Evolutionary conservation across 2,329 filamentous ascomycete species (phyloP), one percentile per base, ranked within the genome.

Genomic region (Rutstroemia sp.): DNA sequence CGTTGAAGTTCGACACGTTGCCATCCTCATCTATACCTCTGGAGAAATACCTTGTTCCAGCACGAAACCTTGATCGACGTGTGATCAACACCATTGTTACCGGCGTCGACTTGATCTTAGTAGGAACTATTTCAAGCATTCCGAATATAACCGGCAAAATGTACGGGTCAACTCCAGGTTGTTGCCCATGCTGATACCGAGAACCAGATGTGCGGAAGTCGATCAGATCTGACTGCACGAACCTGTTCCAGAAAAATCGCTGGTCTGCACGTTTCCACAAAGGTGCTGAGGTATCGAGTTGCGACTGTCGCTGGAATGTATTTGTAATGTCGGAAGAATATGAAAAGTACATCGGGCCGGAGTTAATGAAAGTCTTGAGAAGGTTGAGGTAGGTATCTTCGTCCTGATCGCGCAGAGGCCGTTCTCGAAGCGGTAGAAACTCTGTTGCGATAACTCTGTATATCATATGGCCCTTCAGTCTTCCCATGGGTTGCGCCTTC

Each of bases 191-290:
- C 54, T 87, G 81, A 55, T 82, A 80, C 60, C 87, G 75, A 42
- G 79, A 80, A 46, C 82, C 83, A 38, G 68, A 73, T 41, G 78
- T 82, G 59, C 92, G 85, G 70, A 96, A 95, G 70, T 96, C 85
- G 67, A 97, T 96, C 58, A 99, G 74, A 67, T 96, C 91, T 7
- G 88, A 87, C 71, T 92, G 90, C 49, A 97, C 81, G 71, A 96
- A 95, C 62, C 87, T 86, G 74, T 99, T 99, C 90, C 92, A 99
- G 78, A 96, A 99, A 78, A 99, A 99, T 62, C 94, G 90, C 70
- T 97, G 92, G 72, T 99, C 94, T 61, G 92, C 87, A 64, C 91
- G 80, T 77, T 88, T 86, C 94, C 94, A 99, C 57, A 97, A 74
- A 12, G 94, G 92, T 55, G 80, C 76, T 16, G 81, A 80, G 56